phyloP scores from a whole-genome alignment of 2,329 filamentous ascomycete genomes.

The Penicillium hordei region DNA sequence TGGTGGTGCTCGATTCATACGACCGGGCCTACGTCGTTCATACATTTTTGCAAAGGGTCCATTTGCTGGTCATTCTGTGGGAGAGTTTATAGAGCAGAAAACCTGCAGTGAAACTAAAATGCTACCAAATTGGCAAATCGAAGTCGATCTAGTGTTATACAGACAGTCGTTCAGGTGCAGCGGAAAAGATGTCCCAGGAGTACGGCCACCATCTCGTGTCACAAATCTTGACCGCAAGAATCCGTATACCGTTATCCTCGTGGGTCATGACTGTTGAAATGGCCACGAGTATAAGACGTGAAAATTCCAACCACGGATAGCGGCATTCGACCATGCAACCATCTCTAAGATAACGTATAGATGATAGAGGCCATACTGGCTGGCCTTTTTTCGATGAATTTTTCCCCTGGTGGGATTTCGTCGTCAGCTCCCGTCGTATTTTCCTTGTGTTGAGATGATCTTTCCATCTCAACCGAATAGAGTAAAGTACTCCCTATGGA shows the following conservation, averaged over 20 bases:
- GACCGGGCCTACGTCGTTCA: neutral
- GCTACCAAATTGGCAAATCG: conserved; percentile 13
- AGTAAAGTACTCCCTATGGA: conserved; percentile 5
- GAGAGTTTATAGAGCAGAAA: neutral
- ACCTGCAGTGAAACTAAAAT: conserved; percentile 7
- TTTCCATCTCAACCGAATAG: conserved; percentile 16
- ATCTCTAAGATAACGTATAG: conserved; percentile 14
- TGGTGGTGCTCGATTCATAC: neutral
- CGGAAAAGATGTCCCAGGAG: conserved; percentile 30
- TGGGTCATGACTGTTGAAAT: neutral
- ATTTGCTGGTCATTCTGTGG: conserved; percentile 2
- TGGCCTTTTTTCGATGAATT: neutral
- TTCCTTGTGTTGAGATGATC: conserved; percentile 1
- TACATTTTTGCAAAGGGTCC: conserved; percentile 6
- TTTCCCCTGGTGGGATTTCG: neutral
- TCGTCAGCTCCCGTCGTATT: conserved; percentile 3
- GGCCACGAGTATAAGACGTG: conserved; percentile 1
- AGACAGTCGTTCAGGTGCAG: conserved; percentile 13
- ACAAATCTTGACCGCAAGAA: neutral
- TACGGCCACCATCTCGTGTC: conserved; percentile 37
- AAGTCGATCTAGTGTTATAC: conserved; percentile 6
- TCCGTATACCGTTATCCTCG: neutral
- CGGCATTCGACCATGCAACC: conserved; percentile 20
- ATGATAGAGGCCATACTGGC: neutral
- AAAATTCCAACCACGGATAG: conserved; percentile 22